These are phyloP conservation scores for Solanum clarkiae DNA, from an alignment of 257 asterid genomes.

Conservation along the genomic window DNA sequence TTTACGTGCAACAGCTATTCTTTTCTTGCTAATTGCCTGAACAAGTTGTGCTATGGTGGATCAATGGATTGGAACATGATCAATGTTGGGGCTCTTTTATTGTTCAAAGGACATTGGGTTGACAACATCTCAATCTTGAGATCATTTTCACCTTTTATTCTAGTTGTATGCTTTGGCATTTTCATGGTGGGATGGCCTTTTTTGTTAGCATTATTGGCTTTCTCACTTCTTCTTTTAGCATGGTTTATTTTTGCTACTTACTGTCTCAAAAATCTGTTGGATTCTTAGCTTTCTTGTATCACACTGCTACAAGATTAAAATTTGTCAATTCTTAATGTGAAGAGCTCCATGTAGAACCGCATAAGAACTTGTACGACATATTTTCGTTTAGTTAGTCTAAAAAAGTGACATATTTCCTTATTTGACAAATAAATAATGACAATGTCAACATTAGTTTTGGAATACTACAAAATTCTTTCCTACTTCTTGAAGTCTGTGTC, in stretches of 20 bases:
- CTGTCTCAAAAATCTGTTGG: conserved; percentile 32
- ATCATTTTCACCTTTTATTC: conserved; percentile 56
- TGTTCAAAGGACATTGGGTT: conserved; percentile 70
- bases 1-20: conserved; percentile 92
- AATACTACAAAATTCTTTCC: too few relatives aligned
- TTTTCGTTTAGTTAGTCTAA: too few relatives aligned
- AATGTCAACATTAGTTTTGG: too few relatives aligned
- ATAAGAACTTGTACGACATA: not conserved
- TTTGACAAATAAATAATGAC: too few relatives aligned
- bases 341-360: not conserved
- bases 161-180: conserved; percentile 56
- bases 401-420: too few relatives aligned
- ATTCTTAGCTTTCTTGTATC: conserved; percentile 19
- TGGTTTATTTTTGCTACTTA: conserved; percentile 62
- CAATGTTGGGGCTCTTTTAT: conserved; percentile 50
- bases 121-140: conserved; percentile 39
- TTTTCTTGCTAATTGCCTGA: conserved; percentile 61
- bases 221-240: conserved; percentile 48
- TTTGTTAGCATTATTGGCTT: conserved; percentile 42
- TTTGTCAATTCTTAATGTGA: not conserved
- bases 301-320: not conserved
- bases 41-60: conserved; percentile 53
- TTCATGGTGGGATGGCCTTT: conserved; percentile 82
- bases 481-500: too few relatives aligned
- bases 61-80: conserved; percentile 88